Conservation (phyloP, 169 alveolate genomes). For the Plasmodium sp. region DNA sequence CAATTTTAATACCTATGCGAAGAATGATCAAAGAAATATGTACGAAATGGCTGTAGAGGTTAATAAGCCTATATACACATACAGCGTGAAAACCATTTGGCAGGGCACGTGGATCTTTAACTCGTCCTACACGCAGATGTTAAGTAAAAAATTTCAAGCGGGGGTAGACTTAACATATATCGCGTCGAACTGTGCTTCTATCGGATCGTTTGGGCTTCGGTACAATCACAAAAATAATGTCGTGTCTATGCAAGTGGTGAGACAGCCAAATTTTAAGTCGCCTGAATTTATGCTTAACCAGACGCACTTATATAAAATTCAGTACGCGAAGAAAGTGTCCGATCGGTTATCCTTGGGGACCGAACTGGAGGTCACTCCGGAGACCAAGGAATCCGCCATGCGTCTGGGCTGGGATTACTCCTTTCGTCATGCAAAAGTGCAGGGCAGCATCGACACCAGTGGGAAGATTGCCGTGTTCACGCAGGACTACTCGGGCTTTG, state of each 20-base stretch:
- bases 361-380: conserved; percentile 90
- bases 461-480: conserved; percentile 92
- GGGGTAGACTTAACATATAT: conserved; percentile 93
- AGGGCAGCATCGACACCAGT: conserved; percentile 91
- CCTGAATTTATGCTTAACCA: conserved; percentile 84
- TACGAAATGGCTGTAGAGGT: conserved; percentile 90
- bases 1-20: conserved; percentile 86
- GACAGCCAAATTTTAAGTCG: conserved; percentile 90
- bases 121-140: conserved; percentile 89
- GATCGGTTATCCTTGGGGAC: conserved; percentile 92
- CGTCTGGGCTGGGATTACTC: conserved; percentile 92
- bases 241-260: conserved; percentile 79
- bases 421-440: conserved; percentile 94
- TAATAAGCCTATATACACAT: conserved; percentile 85
- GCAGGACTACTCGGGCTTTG: conserved; percentile 91
- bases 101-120: conserved; percentile 91
- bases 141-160: conserved; percentile 86
- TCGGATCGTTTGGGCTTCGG: conserved; percentile 90
- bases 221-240: conserved; percentile 86
- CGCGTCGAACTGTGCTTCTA: conserved; percentile 91
- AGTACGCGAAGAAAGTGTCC: conserved; percentile 85
- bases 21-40: conserved; percentile 87
- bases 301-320: conserved; percentile 82
- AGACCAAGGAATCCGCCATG: conserved; percentile 85
- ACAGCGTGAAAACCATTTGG: conserved; percentile 89